phyloP scores from a whole-genome alignment of 345 rosid species.

The Sonneratia caseolaris region DNA sequence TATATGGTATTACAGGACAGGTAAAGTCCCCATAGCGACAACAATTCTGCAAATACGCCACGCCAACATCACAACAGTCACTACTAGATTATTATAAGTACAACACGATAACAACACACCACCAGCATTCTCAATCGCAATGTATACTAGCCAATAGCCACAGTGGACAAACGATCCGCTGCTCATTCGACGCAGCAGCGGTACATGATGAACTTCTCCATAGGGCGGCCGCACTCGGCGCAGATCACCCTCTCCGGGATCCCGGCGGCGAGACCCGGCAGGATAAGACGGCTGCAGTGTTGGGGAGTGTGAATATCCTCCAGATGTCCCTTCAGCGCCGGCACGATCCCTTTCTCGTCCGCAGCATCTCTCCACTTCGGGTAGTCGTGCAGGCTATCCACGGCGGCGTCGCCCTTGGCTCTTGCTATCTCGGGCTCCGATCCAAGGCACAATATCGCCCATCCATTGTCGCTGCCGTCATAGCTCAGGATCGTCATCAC shows the following conservation, averaged over 20 bases:
- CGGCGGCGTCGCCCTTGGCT: constrained; percentile 11
- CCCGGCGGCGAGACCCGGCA: constrained; percentile 18
- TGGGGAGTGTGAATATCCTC: constrained; percentile 6
- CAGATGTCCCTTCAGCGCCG: constrained; percentile 6
- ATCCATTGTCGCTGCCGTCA: constrained; percentile 23
- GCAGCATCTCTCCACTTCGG: background rate
- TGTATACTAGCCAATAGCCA: background rate
- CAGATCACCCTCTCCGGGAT: constrained; percentile 24
- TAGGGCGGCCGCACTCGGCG: constrained; percentile 21
- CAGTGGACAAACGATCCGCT: background rate
- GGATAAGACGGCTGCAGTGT: constrained; percentile 26
- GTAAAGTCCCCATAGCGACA: background rate
- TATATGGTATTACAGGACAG: no score
- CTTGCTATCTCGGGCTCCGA: constrained; percentile 7
- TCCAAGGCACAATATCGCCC: constrained; percentile 23
- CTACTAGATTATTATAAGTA: background rate
- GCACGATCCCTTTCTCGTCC: background rate
- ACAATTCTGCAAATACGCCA: background rate
- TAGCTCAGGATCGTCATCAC: constrained; percentile 25
- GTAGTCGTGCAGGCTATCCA: constrained; percentile 6
- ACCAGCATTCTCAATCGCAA: background rate
- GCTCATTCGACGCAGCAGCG: constrained; percentile 26
- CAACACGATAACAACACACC: background rate
- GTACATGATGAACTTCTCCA: constrained; percentile 38
- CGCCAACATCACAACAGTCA: background rate